phyloP scores from a whole-genome alignment of 495 filamentous ascomycete species.

The Monascus purpureus region DNA sequence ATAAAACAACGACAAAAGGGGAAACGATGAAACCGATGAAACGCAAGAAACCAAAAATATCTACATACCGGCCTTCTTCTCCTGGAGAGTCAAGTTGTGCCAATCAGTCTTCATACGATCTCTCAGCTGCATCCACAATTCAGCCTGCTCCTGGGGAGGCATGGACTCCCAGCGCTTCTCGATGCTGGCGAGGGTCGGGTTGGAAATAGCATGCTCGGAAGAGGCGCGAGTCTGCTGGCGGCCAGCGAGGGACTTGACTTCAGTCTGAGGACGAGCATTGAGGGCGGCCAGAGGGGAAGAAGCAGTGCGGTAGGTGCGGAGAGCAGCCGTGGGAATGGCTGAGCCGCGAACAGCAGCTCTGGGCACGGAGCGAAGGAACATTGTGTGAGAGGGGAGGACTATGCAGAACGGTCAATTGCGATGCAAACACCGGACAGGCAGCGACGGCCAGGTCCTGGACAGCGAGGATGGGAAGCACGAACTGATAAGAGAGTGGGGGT shows the following conservation, averaged over 20 bases:
- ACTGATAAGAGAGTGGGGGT: slow-evolving; percentile 22
- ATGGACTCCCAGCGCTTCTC: slow-evolving; percentile 98
- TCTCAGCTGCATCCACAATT: slow-evolving; percentile 93
- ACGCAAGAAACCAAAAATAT: slow-evolving; percentile 1
- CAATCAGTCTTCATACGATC: slow-evolving; percentile 98
- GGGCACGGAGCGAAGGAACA: slow-evolving; percentile 33
- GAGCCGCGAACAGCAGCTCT: slow-evolving; percentile 34
- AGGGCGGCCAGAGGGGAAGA: slow-evolving; percentile 24
- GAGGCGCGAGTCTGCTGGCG: slow-evolving; percentile 52
- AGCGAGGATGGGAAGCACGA: slow-evolving; percentile 7
- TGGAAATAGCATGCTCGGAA: slow-evolving; percentile 82
- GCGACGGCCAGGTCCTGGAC: slow-evolving; percentile 13
- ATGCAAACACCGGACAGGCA: slow-evolving; percentile 8
- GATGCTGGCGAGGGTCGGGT: slow-evolving; percentile 92
- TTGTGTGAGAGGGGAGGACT: slow-evolving; percentile 27
- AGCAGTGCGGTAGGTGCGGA: slow-evolving; percentile 18
- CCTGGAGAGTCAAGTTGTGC: slow-evolving; percentile 82
- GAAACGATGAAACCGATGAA: slow-evolving; percentile 1
- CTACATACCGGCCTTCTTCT: slow-evolving; percentile 96
- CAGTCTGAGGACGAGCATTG: slow-evolving; percentile 17
- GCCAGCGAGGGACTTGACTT: slow-evolving; percentile 15
- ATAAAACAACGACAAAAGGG: not conserved
- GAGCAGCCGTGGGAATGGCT: slow-evolving; percentile 21
- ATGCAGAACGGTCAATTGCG: slow-evolving; percentile 19
- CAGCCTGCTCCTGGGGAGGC: slow-evolving; percentile 96